Evolutionary conservation across 140 eudicot genomes (phyloP).

Genomic region (Senecio squalidus): DNA sequence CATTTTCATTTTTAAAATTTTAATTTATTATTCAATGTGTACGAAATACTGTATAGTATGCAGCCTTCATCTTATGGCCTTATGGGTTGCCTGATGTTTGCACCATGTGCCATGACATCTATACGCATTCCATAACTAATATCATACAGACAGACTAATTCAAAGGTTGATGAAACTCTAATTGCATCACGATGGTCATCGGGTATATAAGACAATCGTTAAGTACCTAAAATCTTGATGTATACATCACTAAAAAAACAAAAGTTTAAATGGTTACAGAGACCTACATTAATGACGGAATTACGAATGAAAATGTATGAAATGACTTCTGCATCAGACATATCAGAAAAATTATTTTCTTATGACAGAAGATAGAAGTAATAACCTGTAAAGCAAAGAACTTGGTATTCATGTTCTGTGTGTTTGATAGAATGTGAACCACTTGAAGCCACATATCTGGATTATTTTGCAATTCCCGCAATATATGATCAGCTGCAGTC

Average conservation of each 20-base stretch:
- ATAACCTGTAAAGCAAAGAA: constrained; percentile 91
- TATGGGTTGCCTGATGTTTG: not conserved
- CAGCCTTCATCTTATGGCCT: not conserved
- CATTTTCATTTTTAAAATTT: not conserved
- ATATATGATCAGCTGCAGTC: constrained; percentile 85
- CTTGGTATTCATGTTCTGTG: constrained; percentile 79
- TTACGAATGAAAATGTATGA: too few relatives aligned
- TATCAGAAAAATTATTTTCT: too few relatives aligned
- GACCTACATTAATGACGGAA: not conserved
- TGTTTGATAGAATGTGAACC: constrained; percentile 84
- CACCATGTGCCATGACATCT: not conserved
- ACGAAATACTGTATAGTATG: not conserved
- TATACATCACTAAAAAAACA: not conserved
- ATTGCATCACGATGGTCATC: too few relatives aligned
- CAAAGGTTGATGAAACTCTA: not conserved
- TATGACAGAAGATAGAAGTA: constrained; percentile 2
- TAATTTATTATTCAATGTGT: not conserved
- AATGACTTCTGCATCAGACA: not conserved
- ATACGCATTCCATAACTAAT: not conserved
- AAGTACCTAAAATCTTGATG: not conserved
- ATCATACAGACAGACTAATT: not conserved
- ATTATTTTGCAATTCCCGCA: constrained; percentile 90
- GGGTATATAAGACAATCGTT: not conserved
- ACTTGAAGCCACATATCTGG: constrained; percentile 99
- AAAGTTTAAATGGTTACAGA: not conserved